Base-by-base conservation (phyloP, 768 basidiomycete genomes). In the Termitomyces sp. region DNA sequence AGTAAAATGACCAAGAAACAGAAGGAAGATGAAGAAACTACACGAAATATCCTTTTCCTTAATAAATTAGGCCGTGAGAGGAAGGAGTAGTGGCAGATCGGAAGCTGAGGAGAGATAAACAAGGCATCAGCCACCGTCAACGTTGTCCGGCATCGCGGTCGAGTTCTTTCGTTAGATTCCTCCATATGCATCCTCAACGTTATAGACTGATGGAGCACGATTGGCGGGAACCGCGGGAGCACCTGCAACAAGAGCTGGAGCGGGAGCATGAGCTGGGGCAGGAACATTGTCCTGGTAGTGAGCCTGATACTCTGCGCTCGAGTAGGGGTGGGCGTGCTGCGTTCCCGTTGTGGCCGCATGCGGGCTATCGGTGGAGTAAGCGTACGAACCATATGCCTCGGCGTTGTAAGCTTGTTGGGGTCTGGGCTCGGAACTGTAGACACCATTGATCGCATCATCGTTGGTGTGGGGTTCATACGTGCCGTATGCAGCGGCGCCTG, bases 321-420 rank as follows among this genome's bases (percentile, higher is more conserved):
- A 57, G 30, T 66, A 62, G 12, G 63, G 62, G n/a, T 68, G 63
- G 52, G 61, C 64, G 7, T 59, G 56, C 52, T 70, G 68, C 34
- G 63, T 61, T 25, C 63, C 67, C 32, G 62, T 59, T n/a, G 64
- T 60, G 48, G 66, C 68, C 43, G 69, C 70, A 57, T 72, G 63
- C 52, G 71, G 62, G 25, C 65, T 73, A 56, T 75, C 57, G 23
- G 66, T 60, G 9, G 69, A 64, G 56, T 75, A 75, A 7, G 71
- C 73, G 52, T 76, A 77, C 19, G 72, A 73, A 3, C 73, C 74
- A 61, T 78, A 79, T 0, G 73, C 74, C 52, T 79, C 76, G 17
- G 73, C 64, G 53, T 78, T 73, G 61, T 76, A 78, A 16, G 69
- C 57, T 3, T 58, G 61, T 60, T 77, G 75, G 7, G 59, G 58